phyloP scores from a whole-genome alignment of 2,329 filamentous ascomycete species.

The Cucurbitaria berberidis region DNA sequence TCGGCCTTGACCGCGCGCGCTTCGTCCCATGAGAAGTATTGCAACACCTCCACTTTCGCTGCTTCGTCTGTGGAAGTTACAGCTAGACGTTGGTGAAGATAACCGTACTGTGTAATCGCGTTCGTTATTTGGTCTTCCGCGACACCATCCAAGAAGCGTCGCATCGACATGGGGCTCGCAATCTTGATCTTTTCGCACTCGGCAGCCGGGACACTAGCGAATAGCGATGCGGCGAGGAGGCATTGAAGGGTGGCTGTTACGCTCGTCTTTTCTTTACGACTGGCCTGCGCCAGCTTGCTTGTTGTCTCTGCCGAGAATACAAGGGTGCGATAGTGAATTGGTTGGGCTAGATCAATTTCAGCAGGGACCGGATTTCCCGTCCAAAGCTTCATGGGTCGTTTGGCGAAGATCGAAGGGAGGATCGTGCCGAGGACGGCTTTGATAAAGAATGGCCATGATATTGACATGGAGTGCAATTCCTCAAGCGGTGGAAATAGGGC shows the following conservation, averaged over 20 bases:
- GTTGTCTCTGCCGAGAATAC: conserved; percentile 42
- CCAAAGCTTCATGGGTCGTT: conserved; percentile 29
- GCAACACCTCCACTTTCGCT: background rate
- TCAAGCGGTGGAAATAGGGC: conserved; percentile 52
- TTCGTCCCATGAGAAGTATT: conserved; percentile 28
- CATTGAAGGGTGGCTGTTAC: conserved; percentile 52
- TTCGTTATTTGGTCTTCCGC: conserved; percentile 42
- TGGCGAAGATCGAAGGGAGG: conserved; percentile 32
- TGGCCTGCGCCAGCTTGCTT: conserved; percentile 36
- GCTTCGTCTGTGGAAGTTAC: background rate
- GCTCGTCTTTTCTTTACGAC: conserved; percentile 49
- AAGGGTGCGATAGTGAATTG: conserved; percentile 39
- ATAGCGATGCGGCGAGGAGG: conserved; percentile 48
- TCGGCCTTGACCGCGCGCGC: conserved; percentile 20
- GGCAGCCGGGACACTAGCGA: conserved; percentile 36
- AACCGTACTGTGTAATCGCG: conserved; percentile 19
- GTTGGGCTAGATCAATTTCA: conserved; percentile 20
- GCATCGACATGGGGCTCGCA: conserved; percentile 47
- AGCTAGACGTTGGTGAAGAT: conserved; percentile 12
- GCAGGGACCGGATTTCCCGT: conserved; percentile 25
- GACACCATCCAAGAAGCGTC: conserved; percentile 40
- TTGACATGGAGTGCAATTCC: conserved; percentile 47
- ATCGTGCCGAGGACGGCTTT: conserved; percentile 43
- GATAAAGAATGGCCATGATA: conserved; percentile 47
- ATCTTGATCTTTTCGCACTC: conserved; percentile 41